Percentiles rank a stretch among this genome's conserved stretches.
These are phyloP conservation scores for Dorcoceras hygrometricum DNA, from an alignment of 257 asterid species.

Conservation along the genomic window DNA sequence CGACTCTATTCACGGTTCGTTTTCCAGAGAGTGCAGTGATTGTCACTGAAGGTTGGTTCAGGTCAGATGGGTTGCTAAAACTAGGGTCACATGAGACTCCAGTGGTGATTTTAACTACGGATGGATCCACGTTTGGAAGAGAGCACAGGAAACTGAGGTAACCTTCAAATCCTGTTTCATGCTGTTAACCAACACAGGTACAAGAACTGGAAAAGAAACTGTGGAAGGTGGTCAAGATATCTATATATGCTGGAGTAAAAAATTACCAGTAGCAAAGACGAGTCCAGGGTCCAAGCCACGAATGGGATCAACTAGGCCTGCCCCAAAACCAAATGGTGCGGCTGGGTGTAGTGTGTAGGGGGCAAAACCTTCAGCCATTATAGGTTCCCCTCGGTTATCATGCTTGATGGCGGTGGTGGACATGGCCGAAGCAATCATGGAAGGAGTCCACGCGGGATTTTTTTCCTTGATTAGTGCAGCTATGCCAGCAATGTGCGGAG, in stretches of 20 bases:
- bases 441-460: slow-evolving; percentile 74
- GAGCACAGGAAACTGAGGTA: slow-evolving; percentile 77
- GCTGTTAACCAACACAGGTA: background rate
- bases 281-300: slow-evolving; percentile 77
- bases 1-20: slow-evolving; percentile 43
- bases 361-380: slow-evolving; percentile 76
- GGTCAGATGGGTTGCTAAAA: slow-evolving; percentile 56
- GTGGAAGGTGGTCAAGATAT: background rate
- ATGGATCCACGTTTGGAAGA: slow-evolving; percentile 61
- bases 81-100: slow-evolving; percentile 63
- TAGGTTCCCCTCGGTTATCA: slow-evolving; percentile 76
- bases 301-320: slow-evolving; percentile 73
- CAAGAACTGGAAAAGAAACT: background rate
- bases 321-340: slow-evolving; percentile 84
- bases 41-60: slow-evolving; percentile 83
- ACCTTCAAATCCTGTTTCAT: slow-evolving; percentile 58
- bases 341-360: slow-evolving; percentile 48
- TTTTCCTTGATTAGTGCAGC: slow-evolving; percentile 80
- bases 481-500: slow-evolving; percentile 87
- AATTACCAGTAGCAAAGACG: slow-evolving; percentile 59
- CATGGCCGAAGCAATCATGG: slow-evolving; percentile 92
- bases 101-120: slow-evolving; percentile 49
- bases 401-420: slow-evolving; percentile 74
- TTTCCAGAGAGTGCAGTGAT: slow-evolving; percentile 64
- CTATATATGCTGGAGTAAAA: background rate